Conservation (phyloP, 208 protist species). For the Leishmania aethiopica region DNA sequence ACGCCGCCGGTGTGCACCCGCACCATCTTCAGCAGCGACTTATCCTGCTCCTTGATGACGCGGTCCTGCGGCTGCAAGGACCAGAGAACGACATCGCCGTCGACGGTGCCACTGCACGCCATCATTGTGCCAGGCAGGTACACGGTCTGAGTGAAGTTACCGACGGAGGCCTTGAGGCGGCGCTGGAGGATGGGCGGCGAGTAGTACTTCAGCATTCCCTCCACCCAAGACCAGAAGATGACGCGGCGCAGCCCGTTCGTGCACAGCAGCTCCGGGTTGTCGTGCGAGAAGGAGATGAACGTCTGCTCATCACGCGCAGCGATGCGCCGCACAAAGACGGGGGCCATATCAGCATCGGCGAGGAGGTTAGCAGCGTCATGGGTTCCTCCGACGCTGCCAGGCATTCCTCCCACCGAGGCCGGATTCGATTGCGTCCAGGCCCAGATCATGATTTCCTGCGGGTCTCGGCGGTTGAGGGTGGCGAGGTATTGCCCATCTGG, state of each 20-base stretch:
- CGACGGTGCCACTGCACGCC: slow-evolving; percentile 90
- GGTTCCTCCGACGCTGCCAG: slow-evolving; percentile 6
- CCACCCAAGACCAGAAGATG: slow-evolving; percentile 92
- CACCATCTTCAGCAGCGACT: slow-evolving; percentile 93
- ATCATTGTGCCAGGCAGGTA: slow-evolving; percentile 87
- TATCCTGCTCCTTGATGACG: slow-evolving; percentile 87
- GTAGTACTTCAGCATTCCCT: slow-evolving; percentile 88
- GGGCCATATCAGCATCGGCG: slow-evolving; percentile 31
- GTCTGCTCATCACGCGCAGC: slow-evolving; percentile 87
- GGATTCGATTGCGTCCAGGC: slow-evolving; percentile 67
- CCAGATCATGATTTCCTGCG: slow-evolving; percentile 94
- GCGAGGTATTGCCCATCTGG: slow-evolving; percentile 89
- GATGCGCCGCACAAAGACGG: slow-evolving; percentile 74
- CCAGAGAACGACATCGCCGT: slow-evolving; percentile 94
- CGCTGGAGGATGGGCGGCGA: slow-evolving; percentile 77
- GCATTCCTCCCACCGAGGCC: neutral
- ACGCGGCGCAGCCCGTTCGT: slow-evolving; percentile 90
- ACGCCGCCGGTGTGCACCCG: slow-evolving; percentile 83
- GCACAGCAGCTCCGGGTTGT: slow-evolving; percentile 81
- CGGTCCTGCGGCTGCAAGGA: slow-evolving; percentile 77
- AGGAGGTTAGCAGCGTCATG: slow-evolving; percentile 13
- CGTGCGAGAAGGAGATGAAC: slow-evolving; percentile 79
- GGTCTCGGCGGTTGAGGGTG: slow-evolving; percentile 77
- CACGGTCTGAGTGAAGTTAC: slow-evolving; percentile 90
- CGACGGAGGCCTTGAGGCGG: slow-evolving; percentile 75